Evolutionary conservation across 495 filamentous ascomycete genomes (phyloP), one percentile per base, ranked within the genome.

Genomic region (Massariosphaeria phaeospora): DNA sequence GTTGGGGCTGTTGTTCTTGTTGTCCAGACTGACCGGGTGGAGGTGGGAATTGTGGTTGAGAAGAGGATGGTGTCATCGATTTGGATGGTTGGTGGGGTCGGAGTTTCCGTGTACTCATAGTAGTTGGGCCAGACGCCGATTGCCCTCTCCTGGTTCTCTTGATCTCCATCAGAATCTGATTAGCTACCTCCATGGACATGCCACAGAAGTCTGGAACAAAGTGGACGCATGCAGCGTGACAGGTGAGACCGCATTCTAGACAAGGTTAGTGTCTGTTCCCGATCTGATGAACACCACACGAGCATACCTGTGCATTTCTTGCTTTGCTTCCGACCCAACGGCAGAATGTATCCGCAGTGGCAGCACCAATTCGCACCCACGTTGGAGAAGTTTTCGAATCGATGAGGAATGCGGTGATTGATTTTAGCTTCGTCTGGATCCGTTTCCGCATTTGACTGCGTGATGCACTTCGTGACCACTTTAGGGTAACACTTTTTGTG

Each of bases 381-480:
- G 65, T 97, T 97, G 30, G 91, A 88, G 67, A 95, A 97, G 10
- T 81, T 79, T 55, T 93, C 83, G 76, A 95, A 99, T 31, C 93
- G 86, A 76, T 99, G 93, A 12, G 93, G 93, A 61, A 99, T 99
- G 55, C 94, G 86, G 69, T 99, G 93, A 69, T 97, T 99, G 78
- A 99, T 87, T 73, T 96, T 97, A 73, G 96, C 93, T 68, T 99
- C 93, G 70, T 97, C 93, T 13, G 93, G 93, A 70, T 97, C 94
- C 18, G 86, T 93, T 69, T 97, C 93, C 55, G 91, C 88, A 68
- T 97, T 99, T 42, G 91, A 95, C 70, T 97, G 96, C 73, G 91
- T 96, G 72, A 99, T 99, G 74, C 93, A 99, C 70, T 99, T 99
- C 49, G 93, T 97, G 64, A 99, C 94, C n/a, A 99, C 93, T 67